Evolutionary conservation across 176 grass and related monocot genomes (phyloP), one percentile per base, ranked within the genome.

Genomic region (Calamus simplicifolius): DNA sequence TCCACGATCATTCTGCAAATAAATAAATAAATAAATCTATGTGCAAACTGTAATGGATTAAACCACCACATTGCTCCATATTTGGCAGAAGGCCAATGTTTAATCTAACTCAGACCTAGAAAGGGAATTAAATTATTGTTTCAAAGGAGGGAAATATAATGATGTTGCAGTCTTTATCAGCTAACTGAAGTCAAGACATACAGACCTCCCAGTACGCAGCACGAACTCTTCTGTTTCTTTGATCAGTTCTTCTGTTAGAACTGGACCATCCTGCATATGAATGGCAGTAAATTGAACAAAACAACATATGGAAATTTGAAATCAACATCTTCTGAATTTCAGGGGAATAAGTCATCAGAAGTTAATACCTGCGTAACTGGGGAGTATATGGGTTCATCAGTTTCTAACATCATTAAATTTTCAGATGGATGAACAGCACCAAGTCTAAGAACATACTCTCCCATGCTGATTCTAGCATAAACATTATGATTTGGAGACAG

Each of bases 141-240:
- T 35, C 31, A 35, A 35, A 35, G 5, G 6, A 35, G 5, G 31
- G 31, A 35, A 35, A 35, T 35, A 35, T 35, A 35, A 35, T 35
- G 31, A 35, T 35, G 0, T 8, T 1, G 31, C 8, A 7, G 5
- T 35, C 31, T 35, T 35, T 35, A 35, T 5, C 8, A 35, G 31
- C 6, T 35, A 35, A 35, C 31, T 35, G 31, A 7, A 35, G 31
- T 35, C 31, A 35, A 35, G 21, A 50, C 50, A 53, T 4, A 54
- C 64, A 31, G 66, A 87, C 93, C 93, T 97, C 79, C 93, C 87
- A 69, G 93, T 97, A 51, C 87, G 80, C 71, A 97, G 61, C 43
- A 97, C 81, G 62, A 97, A 85, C 54, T 97, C 93, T 62, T 91
- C 93, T 35, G 81, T 91, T 91, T 97, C 93, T 97, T 77, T 97